Base-by-base conservation (phyloP, 495 filamentous ascomycete genomes). In the Xylaria palmicola region DNA sequence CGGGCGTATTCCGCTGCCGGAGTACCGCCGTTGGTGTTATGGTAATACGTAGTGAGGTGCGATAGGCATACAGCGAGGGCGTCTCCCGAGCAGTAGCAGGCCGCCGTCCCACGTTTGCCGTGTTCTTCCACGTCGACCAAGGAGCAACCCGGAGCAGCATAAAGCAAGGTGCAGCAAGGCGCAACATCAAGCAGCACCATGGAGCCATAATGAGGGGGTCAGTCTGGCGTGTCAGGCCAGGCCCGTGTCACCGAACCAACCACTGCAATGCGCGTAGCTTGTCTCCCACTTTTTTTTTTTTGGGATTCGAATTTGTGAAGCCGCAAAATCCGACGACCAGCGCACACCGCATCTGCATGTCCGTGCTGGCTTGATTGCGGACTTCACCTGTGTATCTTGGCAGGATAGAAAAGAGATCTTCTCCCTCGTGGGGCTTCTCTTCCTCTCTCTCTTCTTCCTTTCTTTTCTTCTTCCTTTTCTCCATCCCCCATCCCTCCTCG, bases 341-440 rank as follows among this genome's bases (percentile, higher is more conserved):
- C 40, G 43, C 27, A 55, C 39, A 55, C 59, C 50, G 37, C 50
- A 61, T 49, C 49, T 61, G 50, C 59, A 61, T 30, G 49, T 61
- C 59, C 37, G 50, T 55, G 50, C 22, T 61, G 48, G 36, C 12
- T 41, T 40, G 58, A 24, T 29, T 26, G 36, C 29, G 47, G 39
- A 50, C 40, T 52, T 53, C 39, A n/a, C 49, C 48, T 36, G 50
- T 26, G 45, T 45, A 26, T 29, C 37, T 24, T 1, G 56, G 41
- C 59, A 12, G 30, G 41, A 15, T 47, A 48, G 41, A 55, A 48
- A 48, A 54, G 9, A 44, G 20, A 30, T 20, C 4, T 26, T 4
- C 32, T 19, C 49, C 39, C 59, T 27, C 49, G 20, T 22, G 6
- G 1, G 17, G 0, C 36, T 39, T 61, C 29, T 47, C 48, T 24